Conservation (phyloP, 225 moss, liverwort and hornwort genomes). For the Anthoceros angustus region DNA sequence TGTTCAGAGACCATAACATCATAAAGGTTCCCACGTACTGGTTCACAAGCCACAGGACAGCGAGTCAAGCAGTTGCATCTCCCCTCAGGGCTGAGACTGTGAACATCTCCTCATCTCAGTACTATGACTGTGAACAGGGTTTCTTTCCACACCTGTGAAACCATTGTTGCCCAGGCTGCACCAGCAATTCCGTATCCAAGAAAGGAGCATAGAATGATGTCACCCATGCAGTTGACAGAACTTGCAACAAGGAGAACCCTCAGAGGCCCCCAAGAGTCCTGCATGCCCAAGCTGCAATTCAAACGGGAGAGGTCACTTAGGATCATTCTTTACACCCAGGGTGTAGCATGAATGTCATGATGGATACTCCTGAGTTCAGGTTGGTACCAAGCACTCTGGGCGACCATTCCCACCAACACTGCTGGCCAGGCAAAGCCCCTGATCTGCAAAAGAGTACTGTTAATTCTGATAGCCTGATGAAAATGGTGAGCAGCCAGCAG, state of each 20-base stretch:
- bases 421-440: conserved; percentile 81
- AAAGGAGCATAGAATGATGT: conserved; percentile 52
- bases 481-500: too few relatives aligned
- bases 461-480: neutral
- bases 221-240: conserved; percentile 63
- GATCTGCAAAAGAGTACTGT: conserved; percentile 28
- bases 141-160: conserved; percentile 37
- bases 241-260: conserved; percentile 61
- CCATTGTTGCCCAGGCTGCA: conserved; percentile 86
- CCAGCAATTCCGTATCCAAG: conserved; percentile 82
- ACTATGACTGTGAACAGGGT: neutral
- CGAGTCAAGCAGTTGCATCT: neutral
- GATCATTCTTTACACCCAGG: neutral
- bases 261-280: conserved; percentile 70
- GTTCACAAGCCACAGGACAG: neutral
- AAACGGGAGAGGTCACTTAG: neutral
- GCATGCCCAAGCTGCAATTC: conserved; percentile 66
- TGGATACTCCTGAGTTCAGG: neutral
- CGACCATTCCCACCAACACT: conserved; percentile 67
- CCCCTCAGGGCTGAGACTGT: neutral
- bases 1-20: conserved; percentile 45
- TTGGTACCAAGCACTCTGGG: conserved; percentile 69
- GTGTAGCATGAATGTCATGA: too few relatives aligned
- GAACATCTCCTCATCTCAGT: neutral
- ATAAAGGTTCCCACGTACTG: conserved; percentile 72